phyloP scores from a whole-genome alignment of 2,329 filamentous ascomycete species.

The Tricladium varicosporioides region DNA sequence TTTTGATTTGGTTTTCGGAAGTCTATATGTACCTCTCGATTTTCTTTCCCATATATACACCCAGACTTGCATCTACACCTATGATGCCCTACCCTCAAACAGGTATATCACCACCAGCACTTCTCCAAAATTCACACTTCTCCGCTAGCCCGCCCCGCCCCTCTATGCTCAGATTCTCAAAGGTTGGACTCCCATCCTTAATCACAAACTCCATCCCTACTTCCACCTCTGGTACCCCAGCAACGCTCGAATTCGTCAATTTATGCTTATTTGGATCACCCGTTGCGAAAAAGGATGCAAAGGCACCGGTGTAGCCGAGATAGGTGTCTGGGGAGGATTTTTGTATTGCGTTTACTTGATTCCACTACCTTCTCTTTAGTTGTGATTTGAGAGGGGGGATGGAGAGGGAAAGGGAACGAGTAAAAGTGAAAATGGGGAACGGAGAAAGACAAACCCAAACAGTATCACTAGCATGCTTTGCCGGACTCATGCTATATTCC shows the following conservation, averaged over 20 bases:
- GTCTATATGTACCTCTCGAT: no score
- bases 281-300: slow-evolving; percentile 59
- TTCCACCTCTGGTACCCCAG: slow-evolving; percentile 41
- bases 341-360: slow-evolving; percentile 52
- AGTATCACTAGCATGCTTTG: slow-evolving; percentile 57
- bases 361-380: slow-evolving; percentile 45
- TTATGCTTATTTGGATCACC: slow-evolving; percentile 58
- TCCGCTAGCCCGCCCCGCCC: slow-evolving; percentile 35
- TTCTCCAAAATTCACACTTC: slow-evolving; percentile 53
- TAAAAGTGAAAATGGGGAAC: no score
- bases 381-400: not conserved
- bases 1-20: no score
- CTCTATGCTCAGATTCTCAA: slow-evolving; percentile 39
- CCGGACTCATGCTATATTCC: slow-evolving; percentile 59
- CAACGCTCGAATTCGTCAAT: slow-evolving; percentile 43
- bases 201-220: slow-evolving; percentile 51
- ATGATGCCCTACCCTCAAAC: slow-evolving; percentile 32
- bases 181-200: slow-evolving; percentile 36
- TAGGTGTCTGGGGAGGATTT: slow-evolving; percentile 52
- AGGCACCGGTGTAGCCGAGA: slow-evolving; percentile 54
- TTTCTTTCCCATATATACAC: no score
- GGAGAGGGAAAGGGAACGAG: not conserved
- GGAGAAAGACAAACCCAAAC: slow-evolving; percentile 44
- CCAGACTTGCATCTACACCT: no score
- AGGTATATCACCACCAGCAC: slow-evolving; percentile 44